Conservation (phyloP, 495 filamentous ascomycete genomes). For the Annulohypoxylon nitens region DNA sequence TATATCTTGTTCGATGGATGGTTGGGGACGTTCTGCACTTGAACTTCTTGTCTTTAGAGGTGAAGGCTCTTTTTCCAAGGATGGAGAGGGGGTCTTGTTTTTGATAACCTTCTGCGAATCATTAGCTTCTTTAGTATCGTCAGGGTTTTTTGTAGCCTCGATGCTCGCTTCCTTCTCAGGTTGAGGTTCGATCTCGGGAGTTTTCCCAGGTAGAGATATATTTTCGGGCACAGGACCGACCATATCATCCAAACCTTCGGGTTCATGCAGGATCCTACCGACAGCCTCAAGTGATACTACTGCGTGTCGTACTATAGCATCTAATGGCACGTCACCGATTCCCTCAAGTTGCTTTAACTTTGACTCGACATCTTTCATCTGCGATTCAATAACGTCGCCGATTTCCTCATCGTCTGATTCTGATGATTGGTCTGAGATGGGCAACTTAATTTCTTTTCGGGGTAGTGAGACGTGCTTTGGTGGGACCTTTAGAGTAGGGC, state of each 20-base stretch:
- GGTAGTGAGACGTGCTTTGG: conserved; percentile 48
- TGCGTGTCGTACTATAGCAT: conserved; percentile 51
- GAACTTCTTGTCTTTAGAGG: conserved; percentile 39
- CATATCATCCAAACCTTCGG: conserved; percentile 49
- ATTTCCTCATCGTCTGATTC: conserved; percentile 68
- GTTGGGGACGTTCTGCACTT: conserved; percentile 42
- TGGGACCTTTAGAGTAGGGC: conserved; percentile 34
- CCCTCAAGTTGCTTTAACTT: conserved; percentile 58
- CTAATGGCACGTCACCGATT: conserved; percentile 46
- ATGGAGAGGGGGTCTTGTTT: conserved; percentile 45
- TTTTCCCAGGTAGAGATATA: conserved; percentile 42
- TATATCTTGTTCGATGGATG: conserved; percentile 48
- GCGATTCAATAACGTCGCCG: conserved; percentile 62
- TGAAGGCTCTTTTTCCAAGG: conserved; percentile 27
- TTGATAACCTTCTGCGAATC: conserved; percentile 39
- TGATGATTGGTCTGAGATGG: conserved; percentile 53
- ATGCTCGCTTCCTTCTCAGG: conserved; percentile 54
- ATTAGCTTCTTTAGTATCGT: conserved; percentile 40
- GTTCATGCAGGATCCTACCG: conserved; percentile 53
- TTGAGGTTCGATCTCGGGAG: conserved; percentile 58
- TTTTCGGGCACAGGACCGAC: conserved; percentile 53
- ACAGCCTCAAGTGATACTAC: conserved; percentile 52
- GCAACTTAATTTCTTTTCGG: conserved; percentile 43
- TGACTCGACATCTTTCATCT: conserved; percentile 58
- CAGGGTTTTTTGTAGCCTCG: conserved; percentile 29